Conservation (phyloP, 345 rosid species). For the Eucalyptus decipiens region DNA sequence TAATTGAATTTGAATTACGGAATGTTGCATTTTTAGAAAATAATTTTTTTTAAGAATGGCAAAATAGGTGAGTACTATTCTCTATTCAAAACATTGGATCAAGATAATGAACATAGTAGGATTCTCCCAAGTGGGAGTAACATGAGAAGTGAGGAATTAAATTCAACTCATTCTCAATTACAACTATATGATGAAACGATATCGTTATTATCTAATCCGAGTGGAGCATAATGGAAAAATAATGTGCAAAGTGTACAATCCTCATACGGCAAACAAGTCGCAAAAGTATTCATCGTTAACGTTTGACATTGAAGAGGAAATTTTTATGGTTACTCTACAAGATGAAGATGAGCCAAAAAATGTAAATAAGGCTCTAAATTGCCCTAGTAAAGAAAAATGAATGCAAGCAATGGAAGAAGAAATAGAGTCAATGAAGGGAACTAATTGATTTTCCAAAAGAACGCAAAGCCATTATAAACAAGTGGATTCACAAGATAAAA, state of each 20-base stretch:
- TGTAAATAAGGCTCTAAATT: no score
- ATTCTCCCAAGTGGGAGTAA: no score
- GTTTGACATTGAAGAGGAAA: no score
- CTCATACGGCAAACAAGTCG: fast-evolving
- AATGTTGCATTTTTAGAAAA: fast-evolving
- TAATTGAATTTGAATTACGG: fast-evolving
- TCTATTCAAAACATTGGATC: no score
- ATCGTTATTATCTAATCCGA: fast-evolving
- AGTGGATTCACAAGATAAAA: fast-evolving
- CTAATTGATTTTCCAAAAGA: fast-evolving
- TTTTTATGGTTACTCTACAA: no score
- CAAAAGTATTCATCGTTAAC: fast-evolving
- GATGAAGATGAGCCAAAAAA: fast-evolving
- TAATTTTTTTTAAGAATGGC: fast-evolving
- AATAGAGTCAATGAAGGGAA: no score
- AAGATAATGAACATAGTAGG: no score
- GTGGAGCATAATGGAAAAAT: no score
- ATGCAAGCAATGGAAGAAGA: no score
- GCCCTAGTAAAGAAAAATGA: fast-evolving
- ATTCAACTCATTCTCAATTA: no score
- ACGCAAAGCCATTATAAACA: fast-evolving
- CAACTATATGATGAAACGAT: fast-evolving
- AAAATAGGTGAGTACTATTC: fast-evolving
- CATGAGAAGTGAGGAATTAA: fast-evolving
- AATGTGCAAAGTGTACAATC: no score